Percentiles rank a stretch among this genome's conserved stretches.
phyloP scores from a whole-genome alignment of 306 rosid genomes.

The Notholithocarpus densiflorus region DNA sequence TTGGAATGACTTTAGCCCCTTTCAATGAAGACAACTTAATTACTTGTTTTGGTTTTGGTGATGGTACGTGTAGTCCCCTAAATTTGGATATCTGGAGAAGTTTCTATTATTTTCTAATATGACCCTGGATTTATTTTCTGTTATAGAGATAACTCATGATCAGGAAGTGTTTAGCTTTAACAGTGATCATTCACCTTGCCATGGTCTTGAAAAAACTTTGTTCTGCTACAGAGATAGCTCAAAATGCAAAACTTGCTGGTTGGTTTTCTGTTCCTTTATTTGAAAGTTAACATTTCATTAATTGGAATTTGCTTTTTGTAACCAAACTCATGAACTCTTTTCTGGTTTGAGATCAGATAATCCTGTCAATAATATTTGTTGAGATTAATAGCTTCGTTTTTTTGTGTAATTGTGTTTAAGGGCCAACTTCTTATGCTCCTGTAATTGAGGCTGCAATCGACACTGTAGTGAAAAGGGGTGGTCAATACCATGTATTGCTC shows the following conservation, averaged over 20 bases:
- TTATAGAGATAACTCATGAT: constrained; percentile 75
- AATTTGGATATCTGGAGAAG: background rate
- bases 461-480: constrained; percentile 74
- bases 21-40: constrained; percentile 88
- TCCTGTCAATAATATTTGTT: background rate
- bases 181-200: constrained; percentile 73
- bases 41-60: constrained; percentile 94
- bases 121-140: constrained; percentile 14
- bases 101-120: background rate
- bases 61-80: constrained; percentile 43
- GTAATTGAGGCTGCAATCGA: constrained; percentile 78
- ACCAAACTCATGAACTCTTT: too few relatives aligned
- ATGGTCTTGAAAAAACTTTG: constrained; percentile 79
- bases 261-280: constrained; percentile 7
- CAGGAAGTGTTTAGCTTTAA: constrained; percentile 85
- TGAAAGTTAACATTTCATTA: background rate
- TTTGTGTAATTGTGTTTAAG: constrained; percentile 38
- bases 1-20: constrained; percentile 87
- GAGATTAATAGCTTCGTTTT: constrained; percentile 7
- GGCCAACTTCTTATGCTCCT: constrained; percentile 88
- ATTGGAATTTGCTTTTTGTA: background rate
- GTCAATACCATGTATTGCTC: constrained; percentile 85
- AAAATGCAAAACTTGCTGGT: constrained; percentile 75
- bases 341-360: background rate
- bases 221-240: constrained; percentile 70